Percentiles rank a stretch among this genome's conserved stretches.
Conservation (phyloP, 2,329 filamentous ascomycete species). For the Hypoxylon sp. region DNA sequence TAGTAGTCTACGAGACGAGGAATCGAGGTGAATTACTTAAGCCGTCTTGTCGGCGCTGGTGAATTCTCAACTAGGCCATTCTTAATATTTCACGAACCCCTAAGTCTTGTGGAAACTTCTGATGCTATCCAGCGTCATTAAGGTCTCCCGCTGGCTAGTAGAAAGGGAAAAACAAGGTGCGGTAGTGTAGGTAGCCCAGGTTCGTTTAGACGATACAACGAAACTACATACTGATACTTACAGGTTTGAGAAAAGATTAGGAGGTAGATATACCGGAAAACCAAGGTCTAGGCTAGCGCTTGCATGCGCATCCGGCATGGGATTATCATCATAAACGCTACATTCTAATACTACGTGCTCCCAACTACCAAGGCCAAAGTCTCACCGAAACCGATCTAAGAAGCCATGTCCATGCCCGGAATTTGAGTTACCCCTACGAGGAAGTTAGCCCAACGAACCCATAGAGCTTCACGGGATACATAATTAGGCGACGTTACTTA, state of each 20-base stretch:
- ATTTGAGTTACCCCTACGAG: conserved; percentile 47
- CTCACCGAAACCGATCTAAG: conserved; percentile 18
- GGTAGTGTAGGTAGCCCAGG: background rate
- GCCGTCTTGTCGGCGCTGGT: background rate
- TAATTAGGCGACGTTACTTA: conserved; percentile 41
- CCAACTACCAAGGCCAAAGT: conserved; percentile 1
- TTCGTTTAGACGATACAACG: no score
- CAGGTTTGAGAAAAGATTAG: background rate
- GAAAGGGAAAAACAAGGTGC: background rate
- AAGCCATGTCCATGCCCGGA: conserved; percentile 44
- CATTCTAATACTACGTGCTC: conserved; percentile 17
- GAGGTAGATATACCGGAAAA: background rate
- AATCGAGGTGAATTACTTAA: conserved; percentile 27
- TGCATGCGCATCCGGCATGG: background rate
- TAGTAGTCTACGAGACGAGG: conserved; percentile 39
- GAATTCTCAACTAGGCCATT: background rate
- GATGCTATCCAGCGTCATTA: background rate
- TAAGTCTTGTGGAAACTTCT: background rate
- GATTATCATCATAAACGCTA: background rate
- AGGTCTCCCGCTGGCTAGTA: background rate
- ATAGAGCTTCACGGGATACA: background rate
- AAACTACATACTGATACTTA: background rate
- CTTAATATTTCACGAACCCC: background rate
- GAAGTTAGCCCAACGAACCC: conserved; percentile 28
- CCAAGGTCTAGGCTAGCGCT: no score